Base-by-base conservation (phyloP, 257 asterid genomes). In the Capsicum pubescens region DNA sequence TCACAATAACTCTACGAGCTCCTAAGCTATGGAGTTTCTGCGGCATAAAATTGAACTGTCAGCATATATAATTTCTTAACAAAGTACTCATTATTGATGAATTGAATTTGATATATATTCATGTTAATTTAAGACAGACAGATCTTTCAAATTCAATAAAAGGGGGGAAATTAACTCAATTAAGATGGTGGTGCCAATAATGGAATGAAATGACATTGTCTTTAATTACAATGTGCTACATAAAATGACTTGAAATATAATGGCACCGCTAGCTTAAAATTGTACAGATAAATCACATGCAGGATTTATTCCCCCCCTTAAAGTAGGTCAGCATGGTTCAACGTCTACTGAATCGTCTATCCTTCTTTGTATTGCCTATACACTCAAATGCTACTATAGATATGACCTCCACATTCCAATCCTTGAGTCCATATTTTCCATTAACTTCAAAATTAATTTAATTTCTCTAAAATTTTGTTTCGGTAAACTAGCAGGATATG, bases 1-100 rank as follows among this genome's bases (percentile, higher is more conserved):
- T 95, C 86, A 95, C 99, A 1, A 95, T n/a, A n/a, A 95, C 87
- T 58, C 93, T 83, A 1, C 92, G 92, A 10, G 94, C 88, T 15
- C 99, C 98, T 0, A 92, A 88, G 1, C 68, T 85, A 82, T 93
- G 67, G 46, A 95, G 58, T 26, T 86, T 90, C 98, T 95, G 87
- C 83, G 70, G 44, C 19, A 50, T 52, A 60, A 19, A 63, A 54
- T n/a, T 19, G 35, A 56, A 56, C 1, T 15, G 3, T 46, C n/a
- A 44, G 13, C 13, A 13, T 76, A 60, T 50, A 60, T 42, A 17
- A 21, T 39, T 39, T 3, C 21, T 19, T 54, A 10, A 19, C 58
- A 39, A 4, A 26, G 32, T 26, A 39, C 44, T 39, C 44, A 2
- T 82, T 3, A 64, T 17, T 15, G 14, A 9, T 15, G 54, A 13